Evolutionary conservation across 1,139 yeast genomes (phyloP).

Genomic region (Sugiyamaella sp.): DNA sequence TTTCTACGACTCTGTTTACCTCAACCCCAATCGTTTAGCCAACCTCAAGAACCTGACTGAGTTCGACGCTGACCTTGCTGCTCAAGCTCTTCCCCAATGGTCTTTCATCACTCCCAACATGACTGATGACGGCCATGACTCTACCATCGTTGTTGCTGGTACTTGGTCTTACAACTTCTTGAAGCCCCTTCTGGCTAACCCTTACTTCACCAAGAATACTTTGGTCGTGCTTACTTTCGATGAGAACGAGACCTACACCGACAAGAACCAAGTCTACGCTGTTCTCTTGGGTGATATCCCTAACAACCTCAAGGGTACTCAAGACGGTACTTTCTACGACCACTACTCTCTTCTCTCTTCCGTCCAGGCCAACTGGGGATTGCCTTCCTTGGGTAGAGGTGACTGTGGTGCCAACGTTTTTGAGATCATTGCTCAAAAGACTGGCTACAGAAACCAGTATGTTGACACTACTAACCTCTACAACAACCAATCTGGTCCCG

Average conservation of each 20-base stretch:
- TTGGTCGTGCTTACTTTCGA: constrained; percentile 52
- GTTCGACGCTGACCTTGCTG: constrained; percentile 46
- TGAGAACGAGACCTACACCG: constrained; percentile 48
- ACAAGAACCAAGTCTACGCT: constrained; percentile 49
- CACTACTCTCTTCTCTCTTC: constrained; percentile 52
- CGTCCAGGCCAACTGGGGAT: constrained; percentile 39
- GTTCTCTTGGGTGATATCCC: constrained; percentile 51
- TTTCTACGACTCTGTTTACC: constrained; percentile 46
- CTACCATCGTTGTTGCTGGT: constrained; percentile 49
- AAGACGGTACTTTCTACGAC: constrained; percentile 51
- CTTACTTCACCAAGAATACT: constrained; percentile 50
- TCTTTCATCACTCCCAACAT: constrained; percentile 54
- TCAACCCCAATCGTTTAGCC: constrained; percentile 42
- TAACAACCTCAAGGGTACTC: constrained; percentile 45
- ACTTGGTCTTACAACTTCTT: constrained; percentile 50
- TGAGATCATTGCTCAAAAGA: constrained; percentile 45
- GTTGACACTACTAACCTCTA: constrained; percentile 46
- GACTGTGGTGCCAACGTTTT: constrained; percentile 54
- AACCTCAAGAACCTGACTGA: constrained; percentile 52
- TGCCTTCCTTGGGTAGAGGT: constrained; percentile 44
- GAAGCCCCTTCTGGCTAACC: constrained; percentile 47
- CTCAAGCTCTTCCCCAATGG: constrained; percentile 52
- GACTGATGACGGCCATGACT: constrained; percentile 54
- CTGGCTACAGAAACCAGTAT: constrained; percentile 41
- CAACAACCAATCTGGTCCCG: constrained; percentile 48